A percentile compares a stretch with the other conserved stretches of the same genome.
Conservation (phyloP, 805 yeast genomes). For the Sugiyamaella lignohabitans region DNA sequence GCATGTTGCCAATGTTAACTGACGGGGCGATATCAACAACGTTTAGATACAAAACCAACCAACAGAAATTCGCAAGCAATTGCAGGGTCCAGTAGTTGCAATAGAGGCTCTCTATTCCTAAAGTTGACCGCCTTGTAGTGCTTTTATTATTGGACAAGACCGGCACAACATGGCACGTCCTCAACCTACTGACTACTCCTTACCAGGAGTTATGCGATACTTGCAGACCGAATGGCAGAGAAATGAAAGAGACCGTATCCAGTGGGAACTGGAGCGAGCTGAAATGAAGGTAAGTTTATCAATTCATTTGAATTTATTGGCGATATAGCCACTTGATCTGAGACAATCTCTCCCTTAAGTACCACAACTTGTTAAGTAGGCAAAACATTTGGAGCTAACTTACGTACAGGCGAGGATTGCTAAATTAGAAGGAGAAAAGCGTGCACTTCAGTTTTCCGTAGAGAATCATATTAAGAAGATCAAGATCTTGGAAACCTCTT, state of each 20-base stretch:
- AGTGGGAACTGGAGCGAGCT: slow-evolving; percentile 54
- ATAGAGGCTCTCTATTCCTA: too few relatives aligned
- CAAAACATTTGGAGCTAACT: background rate
- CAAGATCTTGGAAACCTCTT: slow-evolving; percentile 27
- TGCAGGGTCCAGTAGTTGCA: too few relatives aligned
- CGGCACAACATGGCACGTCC: slow-evolving; percentile 8
- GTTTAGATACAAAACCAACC: too few relatives aligned
- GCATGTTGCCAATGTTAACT: too few relatives aligned
- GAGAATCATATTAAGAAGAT: slow-evolving; percentile 26
- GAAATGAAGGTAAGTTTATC: slow-evolving; percentile 47
- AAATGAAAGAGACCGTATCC: slow-evolving; percentile 53
- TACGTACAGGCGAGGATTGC: slow-evolving; percentile 36
- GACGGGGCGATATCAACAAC: too few relatives aligned
- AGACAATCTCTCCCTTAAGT: background rate
- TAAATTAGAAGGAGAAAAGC: slow-evolving; percentile 48
- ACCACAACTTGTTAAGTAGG: background rate
- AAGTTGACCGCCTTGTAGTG: too few relatives aligned
- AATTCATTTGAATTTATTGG: too few relatives aligned
- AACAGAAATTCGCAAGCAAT: too few relatives aligned
- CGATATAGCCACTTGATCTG: too few relatives aligned
- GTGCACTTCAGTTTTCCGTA: slow-evolving; percentile 29
- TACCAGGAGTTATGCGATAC: slow-evolving; percentile 54
- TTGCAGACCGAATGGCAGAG: slow-evolving; percentile 57
- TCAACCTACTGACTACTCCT: slow-evolving; percentile 9
- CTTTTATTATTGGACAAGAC: too few relatives aligned